Base-by-base conservation (phyloP, 2,329 filamentous ascomycete genomes). In the Colletotrichum sp. region DNA sequence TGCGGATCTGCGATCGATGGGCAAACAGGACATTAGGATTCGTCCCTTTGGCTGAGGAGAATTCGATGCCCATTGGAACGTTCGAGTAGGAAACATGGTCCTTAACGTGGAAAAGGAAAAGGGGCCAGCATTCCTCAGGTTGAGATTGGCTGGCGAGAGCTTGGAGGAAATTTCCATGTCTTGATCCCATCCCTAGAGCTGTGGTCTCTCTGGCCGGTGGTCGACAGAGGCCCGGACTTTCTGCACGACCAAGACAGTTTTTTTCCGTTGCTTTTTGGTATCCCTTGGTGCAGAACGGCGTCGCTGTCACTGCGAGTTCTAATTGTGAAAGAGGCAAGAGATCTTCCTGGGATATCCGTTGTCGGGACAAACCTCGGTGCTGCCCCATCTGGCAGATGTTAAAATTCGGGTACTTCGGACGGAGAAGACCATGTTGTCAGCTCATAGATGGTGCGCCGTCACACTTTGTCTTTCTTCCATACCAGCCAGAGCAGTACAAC, bases 381-480 rank as follows among this genome's bases (percentile, higher is more conserved):
- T 68, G 39, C 22, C 57, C 62, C 62, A 30, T 70, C n/a, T 70
- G 39, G 59, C 66, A 62, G 39, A 52, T 48, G 22, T 24, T 62
- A 13, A 52, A 24, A 30, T 15, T 60, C 44, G 34, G 7, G 59
- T 65, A 30, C 57, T 62, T 57, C 69, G 44, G 57, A 72, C 39
- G 57, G 57, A 57, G 22, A 65, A 52, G 55, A 62, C 32, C 64
- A 52, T 28, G 63, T 32, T 36, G 64, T 44, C 70, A 36, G 64
- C 44, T 59, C 36, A 39, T 10, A 26, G 48, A 73, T 65, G 72
- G 67, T 75, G 48, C 67, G 48, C 60, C 34, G 57, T 69, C 57
- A 59, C 71, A 69, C 59, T n/a, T 24, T 68, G 73, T 73, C 64
- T 75, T 71, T 73, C 28, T n/a, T 69, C 70, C 70, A 73, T 65